A percentile compares a stretch with the other conserved stretches of the same genome.
Conservation (phyloP, 768 basidiomycete species). For the Pleurotus tuber-regium region DNA sequence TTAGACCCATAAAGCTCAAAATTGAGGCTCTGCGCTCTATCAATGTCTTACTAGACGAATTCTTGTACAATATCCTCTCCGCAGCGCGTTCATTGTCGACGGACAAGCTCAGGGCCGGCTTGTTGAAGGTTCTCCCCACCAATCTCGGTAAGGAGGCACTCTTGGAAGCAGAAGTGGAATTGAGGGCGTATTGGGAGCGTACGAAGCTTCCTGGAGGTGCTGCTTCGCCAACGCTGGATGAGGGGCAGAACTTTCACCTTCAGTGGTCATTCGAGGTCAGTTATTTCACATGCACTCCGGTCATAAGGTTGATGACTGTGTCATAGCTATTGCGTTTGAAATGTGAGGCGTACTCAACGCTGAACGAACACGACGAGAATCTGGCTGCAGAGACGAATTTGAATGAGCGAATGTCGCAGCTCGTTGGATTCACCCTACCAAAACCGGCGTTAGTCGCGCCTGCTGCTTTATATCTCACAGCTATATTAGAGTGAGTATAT, state of each 20-base stretch:
- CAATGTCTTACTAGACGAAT: conserved; percentile 83
- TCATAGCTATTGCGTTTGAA: conserved; percentile 74
- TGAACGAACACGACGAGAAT: conserved; percentile 81
- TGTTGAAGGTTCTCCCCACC: conserved; percentile 73
- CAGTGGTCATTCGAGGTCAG: conserved; percentile 76
- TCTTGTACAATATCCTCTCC: conserved; percentile 69
- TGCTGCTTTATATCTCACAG: conserved; percentile 87
- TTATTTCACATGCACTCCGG: conserved; percentile 15
- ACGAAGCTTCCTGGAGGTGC: conserved; percentile 38
- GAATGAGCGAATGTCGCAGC: conserved; percentile 55
- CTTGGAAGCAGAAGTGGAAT: conserved; percentile 89
- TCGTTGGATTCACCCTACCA: conserved; percentile 47
- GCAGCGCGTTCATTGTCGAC: conserved; percentile 68
- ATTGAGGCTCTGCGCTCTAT: conserved; percentile 72
- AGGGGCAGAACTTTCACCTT: conserved; percentile 57
- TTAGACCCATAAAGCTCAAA: conserved; percentile 86
- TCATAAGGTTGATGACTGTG: conserved; percentile 12
- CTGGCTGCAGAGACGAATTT: conserved; percentile 58
- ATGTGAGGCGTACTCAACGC: conserved; percentile 85
- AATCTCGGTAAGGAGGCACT: conserved; percentile 88
- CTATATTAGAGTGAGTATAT: conserved; percentile 82
- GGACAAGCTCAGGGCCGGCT: conserved; percentile 67
- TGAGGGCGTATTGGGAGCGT: conserved; percentile 86
- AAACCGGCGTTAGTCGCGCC: conserved; percentile 65
- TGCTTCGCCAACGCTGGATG: conserved; percentile 40